These are phyloP conservation scores for Sordariomycetes sp. DNA, from an alignment of 2,329 filamentous ascomycete genomes.

Conservation along the genomic window DNA sequence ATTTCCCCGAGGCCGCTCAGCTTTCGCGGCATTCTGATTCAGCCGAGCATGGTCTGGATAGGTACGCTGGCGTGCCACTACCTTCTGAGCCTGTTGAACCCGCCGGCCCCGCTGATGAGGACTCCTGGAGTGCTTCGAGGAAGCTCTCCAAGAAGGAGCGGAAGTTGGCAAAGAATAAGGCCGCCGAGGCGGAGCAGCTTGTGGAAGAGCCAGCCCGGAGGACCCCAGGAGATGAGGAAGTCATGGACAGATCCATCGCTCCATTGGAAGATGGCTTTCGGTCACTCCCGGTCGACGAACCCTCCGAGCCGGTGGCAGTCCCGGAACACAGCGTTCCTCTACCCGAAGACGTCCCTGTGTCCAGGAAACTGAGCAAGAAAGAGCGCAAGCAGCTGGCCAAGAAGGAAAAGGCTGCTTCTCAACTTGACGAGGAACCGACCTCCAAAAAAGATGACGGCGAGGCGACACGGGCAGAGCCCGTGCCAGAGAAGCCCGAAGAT, in stretches of 20 bases:
- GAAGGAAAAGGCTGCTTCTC: slow-evolving; percentile 9
- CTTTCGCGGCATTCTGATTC: neutral
- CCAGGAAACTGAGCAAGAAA: slow-evolving; percentile 4
- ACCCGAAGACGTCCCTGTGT: neutral
- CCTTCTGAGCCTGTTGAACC: neutral
- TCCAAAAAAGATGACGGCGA: slow-evolving; percentile 4
- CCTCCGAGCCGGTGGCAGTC: neutral
- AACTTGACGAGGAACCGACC: slow-evolving; percentile 20
- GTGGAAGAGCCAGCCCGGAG: neutral
- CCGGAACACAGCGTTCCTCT: neutral
- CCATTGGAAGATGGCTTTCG: neutral
- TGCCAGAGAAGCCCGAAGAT: neutral
- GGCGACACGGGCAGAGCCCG: neutral
- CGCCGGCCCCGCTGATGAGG: neutral
- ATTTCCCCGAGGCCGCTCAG: neutral
- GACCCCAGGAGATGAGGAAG: neutral
- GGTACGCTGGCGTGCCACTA: neutral
- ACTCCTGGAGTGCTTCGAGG: neutral
- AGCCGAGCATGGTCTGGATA: neutral
- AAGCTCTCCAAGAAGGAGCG: slow-evolving; percentile 5
- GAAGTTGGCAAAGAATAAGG: neutral
- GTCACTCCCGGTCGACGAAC: neutral
- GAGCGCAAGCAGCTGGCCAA: slow-evolving; percentile 4
- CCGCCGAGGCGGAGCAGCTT: slow-evolving; percentile 8
- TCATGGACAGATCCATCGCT: neutral